Conservation (phyloP, 2,329 filamentous ascomycete genomes). For the Fusarium buxicola region DNA sequence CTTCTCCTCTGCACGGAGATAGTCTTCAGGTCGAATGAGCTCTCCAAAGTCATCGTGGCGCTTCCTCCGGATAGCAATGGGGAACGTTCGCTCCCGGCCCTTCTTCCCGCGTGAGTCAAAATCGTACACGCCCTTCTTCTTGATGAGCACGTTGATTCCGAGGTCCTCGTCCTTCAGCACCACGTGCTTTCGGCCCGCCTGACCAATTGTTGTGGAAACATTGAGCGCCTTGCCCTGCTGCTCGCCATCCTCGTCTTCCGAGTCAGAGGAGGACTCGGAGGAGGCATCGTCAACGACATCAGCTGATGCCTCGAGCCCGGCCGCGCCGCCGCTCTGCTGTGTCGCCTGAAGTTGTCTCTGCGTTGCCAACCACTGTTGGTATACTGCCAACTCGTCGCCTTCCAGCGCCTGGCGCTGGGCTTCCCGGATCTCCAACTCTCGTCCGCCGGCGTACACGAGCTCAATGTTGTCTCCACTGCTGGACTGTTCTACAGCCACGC, state of each 20-base stretch:
- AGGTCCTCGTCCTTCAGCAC: slow-evolving; percentile 90
- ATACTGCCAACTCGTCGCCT: slow-evolving; percentile 80
- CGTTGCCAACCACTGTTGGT: slow-evolving; percentile 92
- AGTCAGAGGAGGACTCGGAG: slow-evolving; percentile 86
- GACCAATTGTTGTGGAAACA: slow-evolving; percentile 84
- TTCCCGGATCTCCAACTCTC: slow-evolving; percentile 70
- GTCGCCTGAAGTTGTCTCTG: slow-evolving; percentile 89
- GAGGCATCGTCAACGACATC: slow-evolving; percentile 86
- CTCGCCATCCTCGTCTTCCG: slow-evolving; percentile 89
- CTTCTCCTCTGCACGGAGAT: slow-evolving; percentile 89
- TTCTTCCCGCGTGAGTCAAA: slow-evolving; percentile 93
- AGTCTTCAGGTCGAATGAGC: slow-evolving; percentile 92
- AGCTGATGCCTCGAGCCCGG: slow-evolving; percentile 74
- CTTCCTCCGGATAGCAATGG: slow-evolving; percentile 81
- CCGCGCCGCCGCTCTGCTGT: slow-evolving; percentile 75
- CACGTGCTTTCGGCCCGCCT: slow-evolving; percentile 86
- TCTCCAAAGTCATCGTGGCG: slow-evolving; percentile 94
- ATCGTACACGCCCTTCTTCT: slow-evolving; percentile 91
- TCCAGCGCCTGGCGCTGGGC: slow-evolving; percentile 74
- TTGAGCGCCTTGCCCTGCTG: slow-evolving; percentile 94
- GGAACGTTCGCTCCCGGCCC: slow-evolving; percentile 92
- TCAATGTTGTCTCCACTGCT: slow-evolving; percentile 70
- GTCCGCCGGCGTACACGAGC: slow-evolving; percentile 73
- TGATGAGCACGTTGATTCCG: slow-evolving; percentile 89
- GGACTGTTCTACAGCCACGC: slow-evolving; percentile 68